Evolutionary conservation across 371 early-diverging fungal species (phyloP).

Genomic region (Batrachochytrium dendrobatidis): DNA sequence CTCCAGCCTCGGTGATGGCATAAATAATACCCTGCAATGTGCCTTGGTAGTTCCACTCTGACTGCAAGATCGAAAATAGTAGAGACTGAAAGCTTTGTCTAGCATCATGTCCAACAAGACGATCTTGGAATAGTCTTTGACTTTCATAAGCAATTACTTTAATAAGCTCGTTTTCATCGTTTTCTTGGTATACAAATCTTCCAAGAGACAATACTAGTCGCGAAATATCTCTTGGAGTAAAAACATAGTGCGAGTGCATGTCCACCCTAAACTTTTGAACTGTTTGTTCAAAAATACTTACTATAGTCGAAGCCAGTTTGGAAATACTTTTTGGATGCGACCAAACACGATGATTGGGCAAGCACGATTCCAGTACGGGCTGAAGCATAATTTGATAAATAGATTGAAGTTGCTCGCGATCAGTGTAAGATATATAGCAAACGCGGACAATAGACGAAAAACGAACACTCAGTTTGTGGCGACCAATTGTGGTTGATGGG

Average conservation of each 20-base stretch:
- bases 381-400: conserved; percentile 29
- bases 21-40: conserved; percentile 16
- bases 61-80: conserved; percentile 19
- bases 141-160: conserved; percentile 36
- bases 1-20: conserved; percentile 9
- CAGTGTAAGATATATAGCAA: conserved; percentile 32
- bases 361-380: conserved; percentile 19
- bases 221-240: conserved; percentile 43
- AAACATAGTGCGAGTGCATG: conserved; percentile 36
- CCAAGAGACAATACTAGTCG: conserved; percentile 30
- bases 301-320: conserved; percentile 33
- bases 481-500: conserved; percentile 31
- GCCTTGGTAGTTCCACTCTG: conserved; percentile 34
- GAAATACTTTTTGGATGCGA: conserved; percentile 29
- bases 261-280: conserved; percentile 36
- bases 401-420: conserved; percentile 32
- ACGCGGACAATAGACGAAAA: conserved; percentile 38
- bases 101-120: conserved; percentile 28
- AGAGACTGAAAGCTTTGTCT: conserved; percentile 26
- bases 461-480: conserved; percentile 35
- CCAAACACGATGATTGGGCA: conserved; percentile 31
- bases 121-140: conserved; percentile 35
- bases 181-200: conserved; percentile 22
- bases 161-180: conserved; percentile 32
- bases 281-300: conserved; percentile 32